These are phyloP conservation scores for Solanum ossicruentum DNA, from an alignment of 257 asterid species.

Conservation along the genomic window DNA sequence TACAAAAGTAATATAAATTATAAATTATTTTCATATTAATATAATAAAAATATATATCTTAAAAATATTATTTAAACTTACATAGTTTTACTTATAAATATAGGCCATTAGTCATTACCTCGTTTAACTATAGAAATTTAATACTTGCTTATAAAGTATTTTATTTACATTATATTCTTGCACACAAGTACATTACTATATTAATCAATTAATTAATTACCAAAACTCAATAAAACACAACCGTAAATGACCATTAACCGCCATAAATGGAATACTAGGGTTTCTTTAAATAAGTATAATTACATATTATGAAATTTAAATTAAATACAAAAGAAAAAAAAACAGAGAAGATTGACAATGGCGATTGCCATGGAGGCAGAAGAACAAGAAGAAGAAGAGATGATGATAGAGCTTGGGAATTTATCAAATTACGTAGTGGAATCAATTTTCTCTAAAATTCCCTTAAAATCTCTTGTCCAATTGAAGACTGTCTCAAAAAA, in stretches of 20 bases:
- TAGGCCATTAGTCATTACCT: not conserved
- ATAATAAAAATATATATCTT: too few relatives aligned
- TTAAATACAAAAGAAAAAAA: not conserved
- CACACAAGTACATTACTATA: not conserved
- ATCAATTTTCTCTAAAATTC: constrained; percentile 7
- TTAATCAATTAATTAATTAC: not conserved
- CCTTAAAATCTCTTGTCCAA: constrained; percentile 2
- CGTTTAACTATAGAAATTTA: not conserved
- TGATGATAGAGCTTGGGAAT: not conserved
- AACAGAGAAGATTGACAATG: not conserved
- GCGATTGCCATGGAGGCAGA: not conserved
- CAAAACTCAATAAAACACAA: not conserved
- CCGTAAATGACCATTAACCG: not conserved
- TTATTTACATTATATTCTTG: not conserved
- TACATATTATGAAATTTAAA: not conserved
- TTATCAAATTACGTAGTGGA: not conserved
- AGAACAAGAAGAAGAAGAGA: not conserved
- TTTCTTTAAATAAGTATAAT: not conserved
- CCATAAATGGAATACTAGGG: not conserved
- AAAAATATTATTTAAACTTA: too few relatives aligned
- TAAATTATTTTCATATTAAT: too few relatives aligned
- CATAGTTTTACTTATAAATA: not conserved
- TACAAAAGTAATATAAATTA: too few relatives aligned
- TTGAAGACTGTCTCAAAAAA: constrained; percentile 2
- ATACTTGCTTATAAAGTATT: not conserved